Percentiles rank a stretch among this genome's conserved stretches.
phyloP scores from a whole-genome alignment of 1,139 yeast species.

The Scheffersomyces parashehatae region DNA sequence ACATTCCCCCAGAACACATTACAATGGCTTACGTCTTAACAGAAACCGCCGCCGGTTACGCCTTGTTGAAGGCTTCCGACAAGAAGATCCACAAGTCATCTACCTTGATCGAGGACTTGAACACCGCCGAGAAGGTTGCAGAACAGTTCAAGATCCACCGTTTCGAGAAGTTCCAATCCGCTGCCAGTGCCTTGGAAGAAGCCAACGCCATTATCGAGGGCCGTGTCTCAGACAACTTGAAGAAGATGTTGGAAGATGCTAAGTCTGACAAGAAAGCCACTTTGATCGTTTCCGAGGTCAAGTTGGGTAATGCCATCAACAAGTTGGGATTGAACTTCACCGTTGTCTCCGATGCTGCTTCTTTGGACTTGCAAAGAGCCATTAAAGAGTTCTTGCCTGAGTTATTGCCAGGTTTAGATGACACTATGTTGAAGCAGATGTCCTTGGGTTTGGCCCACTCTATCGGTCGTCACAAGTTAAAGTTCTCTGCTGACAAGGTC shows the following conservation, averaged over 20 bases:
- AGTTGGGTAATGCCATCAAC: slow-evolving; percentile 94
- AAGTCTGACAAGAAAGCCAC: slow-evolving; percentile 89
- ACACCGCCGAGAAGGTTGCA: slow-evolving; percentile 79
- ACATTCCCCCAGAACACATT: slow-evolving; percentile 1
- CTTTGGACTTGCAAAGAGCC: slow-evolving; percentile 92
- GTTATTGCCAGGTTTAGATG: slow-evolving; percentile 89
- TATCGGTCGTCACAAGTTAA: slow-evolving; percentile 94
- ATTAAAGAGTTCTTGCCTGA: slow-evolving; percentile 93
- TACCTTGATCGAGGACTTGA: slow-evolving; percentile 71
- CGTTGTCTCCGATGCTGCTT: slow-evolving; percentile 92
- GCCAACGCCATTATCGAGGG: slow-evolving; percentile 92
- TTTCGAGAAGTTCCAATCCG: slow-evolving; percentile 90
- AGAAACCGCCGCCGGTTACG: slow-evolving; percentile 98
- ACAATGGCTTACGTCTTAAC: slow-evolving; percentile 91
- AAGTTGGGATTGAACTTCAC: slow-evolving; percentile 86
- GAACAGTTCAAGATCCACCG: slow-evolving; percentile 87
- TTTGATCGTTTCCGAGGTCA: slow-evolving; percentile 90
- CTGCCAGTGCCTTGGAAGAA: slow-evolving; percentile 96
- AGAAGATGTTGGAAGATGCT: slow-evolving; percentile 73
- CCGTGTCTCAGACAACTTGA: slow-evolving; percentile 82
- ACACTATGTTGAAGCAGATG: slow-evolving; percentile 86
- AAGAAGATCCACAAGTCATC: slow-evolving; percentile 92
- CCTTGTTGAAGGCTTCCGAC: slow-evolving; percentile 94
- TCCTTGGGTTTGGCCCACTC: slow-evolving; percentile 97
- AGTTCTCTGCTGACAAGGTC: slow-evolving; percentile 96